These are phyloP conservation scores for Hapsidospora chrysogenum DNA, from an alignment of 495 filamentous ascomycete species.

Conservation along the genomic window DNA sequence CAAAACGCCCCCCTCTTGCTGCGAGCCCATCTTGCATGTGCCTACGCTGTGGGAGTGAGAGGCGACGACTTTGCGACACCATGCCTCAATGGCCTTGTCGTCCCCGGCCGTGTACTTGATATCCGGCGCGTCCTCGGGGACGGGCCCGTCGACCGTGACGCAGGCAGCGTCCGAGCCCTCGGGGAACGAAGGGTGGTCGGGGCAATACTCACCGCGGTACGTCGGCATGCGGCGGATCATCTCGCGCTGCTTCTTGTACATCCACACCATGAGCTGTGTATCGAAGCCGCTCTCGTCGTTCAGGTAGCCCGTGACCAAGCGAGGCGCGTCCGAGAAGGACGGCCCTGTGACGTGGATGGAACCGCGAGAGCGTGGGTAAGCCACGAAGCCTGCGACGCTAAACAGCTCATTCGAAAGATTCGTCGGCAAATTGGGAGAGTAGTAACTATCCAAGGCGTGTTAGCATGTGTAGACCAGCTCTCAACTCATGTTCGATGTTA, in stretches of 20 bases:
- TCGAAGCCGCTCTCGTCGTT: constrained; percentile 25
- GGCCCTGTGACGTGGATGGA: constrained; percentile 35
- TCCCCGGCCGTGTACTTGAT: constrained; percentile 35
- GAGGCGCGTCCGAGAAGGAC: constrained; percentile 13
- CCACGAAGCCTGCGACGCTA: constrained; percentile 24
- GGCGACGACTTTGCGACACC: constrained; percentile 22
- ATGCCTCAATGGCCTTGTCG: constrained; percentile 30
- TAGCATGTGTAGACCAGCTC: no score
- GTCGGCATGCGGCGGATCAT: constrained; percentile 33
- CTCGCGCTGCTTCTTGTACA: constrained; percentile 38
- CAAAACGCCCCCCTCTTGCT: constrained; percentile 24
- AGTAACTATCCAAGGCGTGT: no score
- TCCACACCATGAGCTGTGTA: constrained; percentile 24
- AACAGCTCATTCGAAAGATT: no score
- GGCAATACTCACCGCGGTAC: constrained; percentile 35
- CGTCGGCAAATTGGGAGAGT: no score
- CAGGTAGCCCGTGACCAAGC: constrained; percentile 28
- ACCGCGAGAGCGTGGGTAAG: constrained; percentile 39
- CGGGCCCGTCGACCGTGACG: constrained; percentile 3
- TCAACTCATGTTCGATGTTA: no score
- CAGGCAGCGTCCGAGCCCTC: constrained; percentile 25
- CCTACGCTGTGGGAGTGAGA: constrained; percentile 35
- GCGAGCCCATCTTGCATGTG: constrained; percentile 22
- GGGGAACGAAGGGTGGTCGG: constrained; percentile 34
- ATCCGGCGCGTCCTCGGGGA: background rate